Evolutionary conservation across 2,329 filamentous ascomycete genomes (phyloP).

Genomic region (Trichoderma semiorbis): DNA sequence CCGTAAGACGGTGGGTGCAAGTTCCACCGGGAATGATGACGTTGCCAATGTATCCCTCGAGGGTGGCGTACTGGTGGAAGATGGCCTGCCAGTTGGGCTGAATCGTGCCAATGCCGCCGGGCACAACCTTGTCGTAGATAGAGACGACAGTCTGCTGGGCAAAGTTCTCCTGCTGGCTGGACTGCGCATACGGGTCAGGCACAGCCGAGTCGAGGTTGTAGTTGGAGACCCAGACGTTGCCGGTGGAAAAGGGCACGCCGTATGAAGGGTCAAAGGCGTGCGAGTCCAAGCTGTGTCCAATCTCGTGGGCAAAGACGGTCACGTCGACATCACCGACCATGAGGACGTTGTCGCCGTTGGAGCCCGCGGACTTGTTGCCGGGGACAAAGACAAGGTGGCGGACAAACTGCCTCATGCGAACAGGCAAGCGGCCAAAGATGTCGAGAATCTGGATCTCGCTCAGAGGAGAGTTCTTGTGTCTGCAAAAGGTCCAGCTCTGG

Average conservation of each 20-base stretch:
- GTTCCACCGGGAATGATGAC: slow-evolving; percentile 22
- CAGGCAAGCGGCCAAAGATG: slow-evolving; percentile 30
- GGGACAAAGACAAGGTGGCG: slow-evolving; percentile 25
- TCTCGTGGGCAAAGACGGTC: slow-evolving; percentile 23
- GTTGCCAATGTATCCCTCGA: slow-evolving; percentile 22
- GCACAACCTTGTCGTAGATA: slow-evolving; percentile 28
- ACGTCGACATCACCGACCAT: slow-evolving; percentile 19
- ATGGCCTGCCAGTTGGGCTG: slow-evolving; percentile 26
- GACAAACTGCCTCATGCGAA: slow-evolving; percentile 29
- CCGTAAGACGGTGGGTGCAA: slow-evolving; percentile 17
- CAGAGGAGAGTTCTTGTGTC: slow-evolving; percentile 27
- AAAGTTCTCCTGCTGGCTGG: slow-evolving; percentile 27
- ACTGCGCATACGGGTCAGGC: slow-evolving; percentile 22
- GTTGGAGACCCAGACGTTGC: slow-evolving; percentile 23
- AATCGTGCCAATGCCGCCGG: slow-evolving; percentile 25
- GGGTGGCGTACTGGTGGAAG: slow-evolving; percentile 25
- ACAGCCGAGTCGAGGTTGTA: slow-evolving; percentile 23
- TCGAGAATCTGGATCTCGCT: slow-evolving; percentile 26
- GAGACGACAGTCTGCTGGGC: slow-evolving; percentile 26
- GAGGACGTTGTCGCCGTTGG: slow-evolving; percentile 21
- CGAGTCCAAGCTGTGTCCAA: slow-evolving; percentile 23
- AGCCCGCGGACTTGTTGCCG: slow-evolving; percentile 13
- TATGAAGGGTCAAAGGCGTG: slow-evolving; percentile 21
- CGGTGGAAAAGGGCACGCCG: not conserved
- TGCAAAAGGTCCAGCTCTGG: slow-evolving; percentile 31